A percentile compares a stretch with the other conserved stretches of the same genome.
These are phyloP conservation scores for Russula lepida DNA, from an alignment of 768 basidiomycete genomes.

Conservation along the genomic window DNA sequence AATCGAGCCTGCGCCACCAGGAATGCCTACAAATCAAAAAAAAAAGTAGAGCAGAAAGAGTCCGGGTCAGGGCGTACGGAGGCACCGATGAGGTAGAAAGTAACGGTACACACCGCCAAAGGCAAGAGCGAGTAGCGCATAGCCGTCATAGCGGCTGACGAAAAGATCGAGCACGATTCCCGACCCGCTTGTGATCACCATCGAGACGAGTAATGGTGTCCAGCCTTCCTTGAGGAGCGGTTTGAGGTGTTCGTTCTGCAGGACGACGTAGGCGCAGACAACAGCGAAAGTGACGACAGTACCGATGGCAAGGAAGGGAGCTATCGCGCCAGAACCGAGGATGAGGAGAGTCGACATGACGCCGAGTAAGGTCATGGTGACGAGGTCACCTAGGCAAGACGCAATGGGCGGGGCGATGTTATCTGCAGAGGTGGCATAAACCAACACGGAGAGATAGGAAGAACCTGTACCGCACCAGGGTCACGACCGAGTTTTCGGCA, in stretches of 20 bases:
- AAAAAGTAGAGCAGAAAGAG: neutral
- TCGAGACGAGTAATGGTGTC: constrained; percentile 84
- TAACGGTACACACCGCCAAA: constrained; percentile 59
- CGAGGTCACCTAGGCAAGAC: constrained; percentile 83
- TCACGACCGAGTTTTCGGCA: constrained; percentile 71
- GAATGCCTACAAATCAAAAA: constrained; percentile 46
- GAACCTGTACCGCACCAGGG: constrained; percentile 50
- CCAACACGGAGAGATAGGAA: neutral
- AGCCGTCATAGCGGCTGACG: constrained; percentile 80
- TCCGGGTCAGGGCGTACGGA: neutral
- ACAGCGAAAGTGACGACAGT: constrained; percentile 40
- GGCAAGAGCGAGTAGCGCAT: constrained; percentile 78
- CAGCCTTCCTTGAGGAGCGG: constrained; percentile 79
- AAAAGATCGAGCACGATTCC: constrained; percentile 90
- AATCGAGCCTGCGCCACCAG: constrained; percentile 86
- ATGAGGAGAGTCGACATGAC: constrained; percentile 64
- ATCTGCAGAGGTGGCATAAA: constrained; percentile 38
- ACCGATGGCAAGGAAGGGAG: constrained; percentile 48
- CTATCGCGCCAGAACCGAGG: constrained; percentile 49
- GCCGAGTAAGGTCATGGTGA: constrained; percentile 83
- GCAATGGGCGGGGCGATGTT: constrained; percentile 96
- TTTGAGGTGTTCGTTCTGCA: constrained; percentile 59
- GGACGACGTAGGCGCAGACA: constrained; percentile 46
- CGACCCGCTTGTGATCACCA: constrained; percentile 79
- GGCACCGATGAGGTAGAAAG: neutral